Base-by-base conservation (phyloP, 495 filamentous ascomycete genomes). In the Penicillium odoratum region DNA sequence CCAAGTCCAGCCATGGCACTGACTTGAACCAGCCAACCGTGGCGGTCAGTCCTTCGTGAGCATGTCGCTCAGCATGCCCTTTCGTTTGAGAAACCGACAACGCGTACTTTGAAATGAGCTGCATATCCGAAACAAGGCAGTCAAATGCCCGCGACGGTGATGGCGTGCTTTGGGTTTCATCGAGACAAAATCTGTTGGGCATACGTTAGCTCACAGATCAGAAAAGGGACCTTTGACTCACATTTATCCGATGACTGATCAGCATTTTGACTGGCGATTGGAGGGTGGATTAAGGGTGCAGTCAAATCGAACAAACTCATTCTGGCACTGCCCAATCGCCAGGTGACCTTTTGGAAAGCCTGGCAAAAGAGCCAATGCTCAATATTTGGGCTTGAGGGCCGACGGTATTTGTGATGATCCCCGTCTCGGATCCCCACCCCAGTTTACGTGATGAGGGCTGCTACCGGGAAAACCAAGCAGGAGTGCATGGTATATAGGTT, bases 331-430 rank as follows among this genome's bases (percentile, higher is more conserved):
- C 21, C 21, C 21, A 21, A 45, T 9, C 43, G 26, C 1, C 0
- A 26, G 42, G 43, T 45, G 16, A 45, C 43, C 43, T 4, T 45
- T 26, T 26, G 6, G 2, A 45, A 45, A 45, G 2, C 26, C 25
- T 45, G 4, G 43, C 43, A 45, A 45, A 45, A 9, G 43, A 45
- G 16, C 43, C 43, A 45, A 45, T 7, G 43, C 43, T 45, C 43
- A 10, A 45, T 26, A 45, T 45, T 45, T 26, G 18, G 18, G 43
- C 25, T 45, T 26, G 18, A 26, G 26, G 25, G 43, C 43, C 25
- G 7, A 26, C n/a, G 43, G 26, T 26, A 8, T 9, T 21, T 45
- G 18, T 45, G 6, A 26, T 26, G 18, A 45, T 45, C 43, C 21
- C 21, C 21, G 21, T 21, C 21, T 21, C 21, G 21, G 21, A 21